These are phyloP conservation scores for Pseudogymnoascus destructans DNA, from an alignment of 2,329 filamentous ascomycete species.

Conservation along the genomic window DNA sequence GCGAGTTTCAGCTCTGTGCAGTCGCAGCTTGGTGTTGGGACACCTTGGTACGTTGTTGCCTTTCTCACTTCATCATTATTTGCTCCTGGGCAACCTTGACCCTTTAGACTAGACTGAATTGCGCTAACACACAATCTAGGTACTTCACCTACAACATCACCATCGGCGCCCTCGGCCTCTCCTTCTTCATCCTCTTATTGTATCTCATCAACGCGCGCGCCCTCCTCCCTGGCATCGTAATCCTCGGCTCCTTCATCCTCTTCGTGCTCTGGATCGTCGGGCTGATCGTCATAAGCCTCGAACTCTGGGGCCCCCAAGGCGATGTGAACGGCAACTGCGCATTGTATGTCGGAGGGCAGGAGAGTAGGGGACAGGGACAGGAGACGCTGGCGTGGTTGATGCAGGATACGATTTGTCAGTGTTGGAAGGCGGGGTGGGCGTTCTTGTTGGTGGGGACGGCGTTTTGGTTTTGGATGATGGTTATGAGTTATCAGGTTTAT, in stretches of 20 bases:
- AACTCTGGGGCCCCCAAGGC: slow-evolving; percentile 49
- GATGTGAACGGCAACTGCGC: slow-evolving; percentile 48
- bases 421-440: slow-evolving; percentile 52
- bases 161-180: slow-evolving; percentile 43
- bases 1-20: slow-evolving; percentile 47
- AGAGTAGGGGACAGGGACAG: slow-evolving; percentile 37
- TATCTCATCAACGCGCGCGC: slow-evolving; percentile 48
- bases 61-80: neutral
- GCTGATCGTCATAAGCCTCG: slow-evolving; percentile 45
- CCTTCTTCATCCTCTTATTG: slow-evolving; percentile 54
- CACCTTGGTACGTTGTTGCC: slow-evolving; percentile 43
- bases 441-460: slow-evolving; percentile 46
- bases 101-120: too few species aligned
- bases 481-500: slow-evolving; percentile 53
- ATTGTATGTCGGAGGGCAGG: slow-evolving; percentile 39
- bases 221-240: slow-evolving; percentile 51
- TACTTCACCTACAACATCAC: slow-evolving; percentile 57
- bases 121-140: slow-evolving; percentile 32
- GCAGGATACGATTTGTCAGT: slow-evolving; percentile 50
- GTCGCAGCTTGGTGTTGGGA: slow-evolving; percentile 37
- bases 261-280: slow-evolving; percentile 58
- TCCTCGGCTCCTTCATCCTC: slow-evolving; percentile 50
- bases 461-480: slow-evolving; percentile 55
- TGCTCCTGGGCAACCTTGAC: too few species aligned
- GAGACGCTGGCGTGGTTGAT: slow-evolving; percentile 50